phyloP scores from a whole-genome alignment of 495 filamentous ascomycete species.

The Talaromyces proteolyticus region DNA sequence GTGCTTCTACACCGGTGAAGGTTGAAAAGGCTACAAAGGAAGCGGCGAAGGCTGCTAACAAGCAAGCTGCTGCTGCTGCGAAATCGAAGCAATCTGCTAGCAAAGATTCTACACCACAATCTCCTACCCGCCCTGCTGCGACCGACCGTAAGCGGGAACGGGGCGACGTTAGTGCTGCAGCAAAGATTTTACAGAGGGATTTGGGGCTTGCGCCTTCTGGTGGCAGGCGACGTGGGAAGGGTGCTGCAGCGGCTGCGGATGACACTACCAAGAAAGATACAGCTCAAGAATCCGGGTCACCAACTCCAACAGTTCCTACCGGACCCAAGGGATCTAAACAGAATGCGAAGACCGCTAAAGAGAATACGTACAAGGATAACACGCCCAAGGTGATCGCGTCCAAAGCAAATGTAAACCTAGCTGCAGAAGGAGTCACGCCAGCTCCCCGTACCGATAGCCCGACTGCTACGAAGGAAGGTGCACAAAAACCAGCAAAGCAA shows the following conservation, averaged over 20 bases:
- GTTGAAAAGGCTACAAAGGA: conserved; percentile 64
- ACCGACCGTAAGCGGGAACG: conserved; percentile 54
- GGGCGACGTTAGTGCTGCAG: conserved; percentile 68
- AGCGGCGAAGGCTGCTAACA: conserved; percentile 73
- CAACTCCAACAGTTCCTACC: conserved; percentile 2
- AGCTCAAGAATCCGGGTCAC: conserved; percentile 11
- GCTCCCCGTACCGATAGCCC: conserved; percentile 20
- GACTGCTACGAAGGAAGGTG: conserved; percentile 18
- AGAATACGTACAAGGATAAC: too few species aligned
- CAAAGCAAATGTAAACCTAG: neutral
- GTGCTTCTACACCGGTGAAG: conserved; percentile 19
- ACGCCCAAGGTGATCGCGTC: conserved; percentile 8
- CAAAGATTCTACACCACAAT: conserved; percentile 18
- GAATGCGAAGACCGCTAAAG: conserved; percentile 12
- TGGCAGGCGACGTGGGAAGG: conserved; percentile 38
- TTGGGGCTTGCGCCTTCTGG: conserved; percentile 67
- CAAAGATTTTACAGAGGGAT: conserved; percentile 84
- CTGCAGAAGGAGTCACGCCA: conserved; percentile 11
- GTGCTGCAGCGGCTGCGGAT: conserved; percentile 22
- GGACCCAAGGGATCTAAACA: conserved; percentile 13
- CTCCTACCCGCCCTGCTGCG: conserved; percentile 17
- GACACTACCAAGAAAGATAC: conserved; percentile 30
- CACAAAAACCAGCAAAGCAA: conserved; percentile 25
- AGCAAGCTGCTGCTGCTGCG: conserved; percentile 44
- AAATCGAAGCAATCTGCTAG: conserved; percentile 23